Base-by-base conservation (phyloP, 352 stramenopile species). In the Pythium aquatile region DNA sequence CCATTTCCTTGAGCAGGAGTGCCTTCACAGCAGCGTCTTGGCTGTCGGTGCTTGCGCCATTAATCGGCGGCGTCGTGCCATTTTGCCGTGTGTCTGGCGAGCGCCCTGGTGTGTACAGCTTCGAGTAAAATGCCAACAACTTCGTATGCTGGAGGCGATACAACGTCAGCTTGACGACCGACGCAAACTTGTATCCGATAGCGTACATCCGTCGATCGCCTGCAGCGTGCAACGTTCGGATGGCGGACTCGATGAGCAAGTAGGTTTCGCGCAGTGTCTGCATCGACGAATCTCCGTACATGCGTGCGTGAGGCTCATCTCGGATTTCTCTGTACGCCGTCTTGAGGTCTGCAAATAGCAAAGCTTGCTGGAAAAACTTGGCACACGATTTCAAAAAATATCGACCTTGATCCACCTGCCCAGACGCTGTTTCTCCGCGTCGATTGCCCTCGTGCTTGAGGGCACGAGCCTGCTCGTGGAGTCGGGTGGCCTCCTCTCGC, bases 391-490 rank as follows among this genome's bases (percentile, higher is more conserved):
- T 79, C 47, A 96, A 75, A 54, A 92, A 96, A 59, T 76, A 91
- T 55, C 83, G 84, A 10, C 69, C 87, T 62, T 90, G 78, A 14
- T 82, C 86, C 29, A 86, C 63, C 58, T 91, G 77, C 0, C 74
- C 82, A 48, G 61, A 59, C 13, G 61, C 54, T 0, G 70, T 72
- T 20, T 67, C 39, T 11, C 86, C 86, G 14, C 72, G 74, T 3
- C 73, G 77, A 52, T 96, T 91, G 28, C 87, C 87, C 65, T 93
- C 82, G 65, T 96, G 87, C 61, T 96, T 96, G 3, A 96, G 73
- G 58, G 73, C 77, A 35, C 83, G 71, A 40, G 85, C 85, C 61
- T 92, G 77, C 5, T 90, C 75, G 60, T 87, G 87, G 16, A 94
- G 60, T 58, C 76, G 76, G 7, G 58, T 68, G 14, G 75, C 84